Evolutionary conservation across 768 basidiomycete species (phyloP).

Genomic region (Mycena epipterygia): DNA sequence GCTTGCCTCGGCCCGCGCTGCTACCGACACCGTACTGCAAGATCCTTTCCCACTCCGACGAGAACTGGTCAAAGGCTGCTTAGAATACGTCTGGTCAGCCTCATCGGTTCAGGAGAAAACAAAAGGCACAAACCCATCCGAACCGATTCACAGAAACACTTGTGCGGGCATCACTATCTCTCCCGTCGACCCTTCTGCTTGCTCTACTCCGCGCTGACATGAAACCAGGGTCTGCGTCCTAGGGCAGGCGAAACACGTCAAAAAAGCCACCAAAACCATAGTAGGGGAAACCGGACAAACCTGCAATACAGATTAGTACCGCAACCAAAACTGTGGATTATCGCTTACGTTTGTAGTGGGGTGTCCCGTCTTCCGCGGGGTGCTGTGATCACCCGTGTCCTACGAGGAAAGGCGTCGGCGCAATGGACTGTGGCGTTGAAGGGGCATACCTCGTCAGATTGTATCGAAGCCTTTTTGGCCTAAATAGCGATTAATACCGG

Average conservation of each 20-base stretch:
- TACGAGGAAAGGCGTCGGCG: too few relatives aligned
- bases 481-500: not conserved
- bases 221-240: constrained; percentile 13
- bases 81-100: not conserved
- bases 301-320: constrained; percentile 9
- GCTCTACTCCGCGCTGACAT: not conserved
- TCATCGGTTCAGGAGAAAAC: not conserved
- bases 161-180: constrained; percentile 18
- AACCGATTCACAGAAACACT: constrained; percentile 30
- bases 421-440: not conserved
- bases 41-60: constrained; percentile 25
- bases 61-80: constrained; percentile 21
- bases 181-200: not conserved
- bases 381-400: too few relatives aligned
- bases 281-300: constrained; percentile 21
- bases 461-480: not conserved
- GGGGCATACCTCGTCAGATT: constrained; percentile 14
- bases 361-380: not conserved
- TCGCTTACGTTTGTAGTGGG: constrained; percentile 7
- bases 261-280: constrained; percentile 12
- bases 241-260: constrained; percentile 2
- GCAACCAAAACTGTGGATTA: constrained; percentile 15
- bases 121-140: constrained; percentile 31
- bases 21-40: constrained; percentile 1
- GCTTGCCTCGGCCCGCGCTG: constrained; percentile 19